phyloP scores from a whole-genome alignment of 2,329 filamentous ascomycete species.

The Microsporum canis region DNA sequence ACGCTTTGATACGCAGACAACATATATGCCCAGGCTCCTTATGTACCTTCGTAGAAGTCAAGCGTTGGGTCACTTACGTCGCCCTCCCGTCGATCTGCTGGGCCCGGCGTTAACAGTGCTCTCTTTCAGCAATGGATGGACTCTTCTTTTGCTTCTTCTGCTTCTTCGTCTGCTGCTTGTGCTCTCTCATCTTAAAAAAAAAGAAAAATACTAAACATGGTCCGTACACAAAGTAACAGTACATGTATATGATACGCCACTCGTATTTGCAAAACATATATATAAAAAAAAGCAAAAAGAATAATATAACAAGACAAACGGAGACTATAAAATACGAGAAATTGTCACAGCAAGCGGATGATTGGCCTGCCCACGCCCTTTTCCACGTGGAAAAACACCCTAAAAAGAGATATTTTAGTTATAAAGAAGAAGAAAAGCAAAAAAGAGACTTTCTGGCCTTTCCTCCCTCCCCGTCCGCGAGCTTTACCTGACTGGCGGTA shows the following conservation, averaged over 20 bases:
- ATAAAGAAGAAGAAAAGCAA: not conserved
- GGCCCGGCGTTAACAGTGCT: not conserved
- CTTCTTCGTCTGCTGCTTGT: not conserved
- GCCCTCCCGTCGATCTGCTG: not conserved
- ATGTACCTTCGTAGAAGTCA: not conserved
- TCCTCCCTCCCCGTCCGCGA: not conserved
- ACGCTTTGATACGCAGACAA: not conserved
- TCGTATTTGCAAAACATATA: not conserved
- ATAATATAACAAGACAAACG: not conserved
- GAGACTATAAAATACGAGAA: not conserved
- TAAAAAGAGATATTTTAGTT: not conserved
- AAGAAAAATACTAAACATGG: not conserved
- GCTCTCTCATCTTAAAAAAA: not conserved
- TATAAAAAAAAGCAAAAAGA: not conserved
- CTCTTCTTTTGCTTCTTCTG: not conserved
- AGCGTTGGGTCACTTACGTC: not conserved
- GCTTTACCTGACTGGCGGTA: slow-evolving; percentile 4
- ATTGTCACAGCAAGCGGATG: not conserved
- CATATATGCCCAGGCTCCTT: too few species aligned
- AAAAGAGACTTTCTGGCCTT: not conserved
- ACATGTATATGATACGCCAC: not conserved
- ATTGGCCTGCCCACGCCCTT: not conserved
- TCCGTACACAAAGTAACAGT: not conserved
- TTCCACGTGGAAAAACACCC: slow-evolving; percentile 1
- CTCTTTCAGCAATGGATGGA: not conserved